phyloP scores from a whole-genome alignment of 495 filamentous ascomycete genomes.

The Xylaria nigripes region DNA sequence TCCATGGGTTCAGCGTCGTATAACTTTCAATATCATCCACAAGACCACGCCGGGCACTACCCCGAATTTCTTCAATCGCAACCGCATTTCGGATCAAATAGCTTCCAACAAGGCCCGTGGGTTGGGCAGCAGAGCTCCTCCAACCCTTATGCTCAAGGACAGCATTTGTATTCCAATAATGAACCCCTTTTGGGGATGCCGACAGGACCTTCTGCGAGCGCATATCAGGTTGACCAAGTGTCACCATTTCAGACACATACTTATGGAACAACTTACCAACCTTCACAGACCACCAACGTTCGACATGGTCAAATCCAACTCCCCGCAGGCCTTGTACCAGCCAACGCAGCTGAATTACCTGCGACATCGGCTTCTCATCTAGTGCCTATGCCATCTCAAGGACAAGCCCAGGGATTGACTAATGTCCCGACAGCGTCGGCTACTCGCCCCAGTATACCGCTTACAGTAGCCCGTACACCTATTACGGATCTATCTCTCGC shows the following conservation, averaged over 20 bases:
- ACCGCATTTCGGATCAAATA: constrained; percentile 4
- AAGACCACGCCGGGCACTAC: not conserved
- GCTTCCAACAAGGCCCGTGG: constrained; percentile 3
- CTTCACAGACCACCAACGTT: not conserved
- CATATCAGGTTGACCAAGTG: not conserved
- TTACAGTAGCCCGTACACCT: not conserved
- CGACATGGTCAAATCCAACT: not conserved
- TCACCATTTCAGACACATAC: not conserved
- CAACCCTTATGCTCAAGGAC: constrained; percentile 7
- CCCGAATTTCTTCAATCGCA: not conserved
- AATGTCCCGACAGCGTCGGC: not conserved
- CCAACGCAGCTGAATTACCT: not conserved
- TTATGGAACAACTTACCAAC: not conserved
- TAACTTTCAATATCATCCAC: not conserved
- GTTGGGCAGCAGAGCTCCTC: not conserved
- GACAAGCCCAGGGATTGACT: not conserved
- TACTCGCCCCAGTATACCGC: not conserved
- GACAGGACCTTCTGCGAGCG: not conserved
- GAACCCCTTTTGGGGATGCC: not conserved
- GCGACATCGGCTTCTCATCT: not conserved
- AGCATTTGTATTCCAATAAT: constrained; percentile 4
- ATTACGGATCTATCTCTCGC: not conserved
- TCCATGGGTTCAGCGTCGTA: not conserved
- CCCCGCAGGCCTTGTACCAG: not conserved
- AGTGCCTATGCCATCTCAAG: constrained; percentile 1